Conservation (phyloP, 2,329 filamentous ascomycete species). For the Hypomyces rosellus region DNA sequence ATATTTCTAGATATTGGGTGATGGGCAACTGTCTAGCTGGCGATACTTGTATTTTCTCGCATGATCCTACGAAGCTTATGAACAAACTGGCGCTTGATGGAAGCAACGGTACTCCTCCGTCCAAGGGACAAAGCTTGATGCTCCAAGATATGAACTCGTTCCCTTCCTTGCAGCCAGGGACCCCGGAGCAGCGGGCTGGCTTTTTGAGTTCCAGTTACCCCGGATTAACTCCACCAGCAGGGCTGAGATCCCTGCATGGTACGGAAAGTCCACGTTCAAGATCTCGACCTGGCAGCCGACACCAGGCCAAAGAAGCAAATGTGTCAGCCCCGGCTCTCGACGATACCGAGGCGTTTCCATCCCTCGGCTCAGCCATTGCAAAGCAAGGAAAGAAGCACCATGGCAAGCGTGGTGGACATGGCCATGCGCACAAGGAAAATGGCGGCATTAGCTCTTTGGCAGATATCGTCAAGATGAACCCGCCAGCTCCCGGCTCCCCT, state of each 20-base stretch:
- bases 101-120: constrained; percentile 53
- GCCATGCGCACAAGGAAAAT: constrained; percentile 62
- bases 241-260: constrained; percentile 57
- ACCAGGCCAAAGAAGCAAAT: constrained; percentile 53
- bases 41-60: constrained; percentile 91
- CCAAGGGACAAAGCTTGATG: constrained; percentile 61
- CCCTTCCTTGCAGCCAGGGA: constrained; percentile 61
- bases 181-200: constrained; percentile 51
- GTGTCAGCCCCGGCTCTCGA: constrained; percentile 73
- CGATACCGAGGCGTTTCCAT: constrained; percentile 92
- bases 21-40: constrained; percentile 93
- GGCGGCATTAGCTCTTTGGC: constrained; percentile 71
- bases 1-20: constrained; percentile 71
- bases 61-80: constrained; percentile 83
- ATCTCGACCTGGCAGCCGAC: constrained; percentile 79
- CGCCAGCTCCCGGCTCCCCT: constrained; percentile 60
- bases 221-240: constrained; percentile 60
- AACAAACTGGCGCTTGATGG: constrained; percentile 73
- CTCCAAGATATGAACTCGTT: constrained; percentile 82
- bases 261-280: constrained; percentile 62
- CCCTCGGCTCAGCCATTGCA: constrained; percentile 66
- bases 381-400: constrained; percentile 88
- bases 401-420: constrained; percentile 81
- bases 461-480: constrained; percentile 92
- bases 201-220: constrained; percentile 46